phyloP scores from a whole-genome alignment of 768 basidiomycete genomes.

The Kwoniella sp. region DNA sequence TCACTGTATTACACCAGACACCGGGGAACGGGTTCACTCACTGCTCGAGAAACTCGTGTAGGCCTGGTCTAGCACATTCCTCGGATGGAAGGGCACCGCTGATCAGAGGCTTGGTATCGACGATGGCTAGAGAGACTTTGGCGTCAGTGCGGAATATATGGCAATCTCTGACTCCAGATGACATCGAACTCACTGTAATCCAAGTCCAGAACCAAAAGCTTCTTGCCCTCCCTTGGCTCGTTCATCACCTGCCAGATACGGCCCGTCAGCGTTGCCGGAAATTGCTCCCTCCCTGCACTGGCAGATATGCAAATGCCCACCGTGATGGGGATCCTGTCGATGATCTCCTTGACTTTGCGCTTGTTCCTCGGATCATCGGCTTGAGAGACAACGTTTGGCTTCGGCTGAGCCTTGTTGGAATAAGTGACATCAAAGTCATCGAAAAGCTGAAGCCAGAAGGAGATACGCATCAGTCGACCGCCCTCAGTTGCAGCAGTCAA shows the following conservation, averaged over 20 bases:
- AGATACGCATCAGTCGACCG: background rate
- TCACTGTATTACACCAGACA: background rate
- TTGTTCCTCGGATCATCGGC: constrained; percentile 77
- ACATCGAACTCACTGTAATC: constrained; percentile 70
- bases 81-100: constrained; percentile 74
- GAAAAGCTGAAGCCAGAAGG: constrained; percentile 42
- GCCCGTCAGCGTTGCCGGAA: background rate
- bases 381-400: constrained; percentile 63
- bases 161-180: background rate
- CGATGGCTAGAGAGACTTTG: constrained; percentile 63
- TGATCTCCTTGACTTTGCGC: constrained; percentile 75
- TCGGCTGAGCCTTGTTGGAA: constrained; percentile 61
- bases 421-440: constrained; percentile 86
- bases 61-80: constrained; percentile 78
- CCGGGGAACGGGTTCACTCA: constrained; percentile 10
- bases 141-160: background rate
- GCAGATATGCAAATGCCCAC: constrained; percentile 28
- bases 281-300: background rate
- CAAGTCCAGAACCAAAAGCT: constrained; percentile 80
- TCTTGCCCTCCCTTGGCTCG: constrained; percentile 74
- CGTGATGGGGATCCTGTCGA: constrained; percentile 60
- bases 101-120: constrained; percentile 83
- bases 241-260: constrained; percentile 67
- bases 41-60: constrained; percentile 81
- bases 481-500: background rate